Percentiles rank a stretch among this genome's conserved stretches.
phyloP scores from a whole-genome alignment of 371 early-diverging fungal genomes.

The Mortierella sp. region DNA sequence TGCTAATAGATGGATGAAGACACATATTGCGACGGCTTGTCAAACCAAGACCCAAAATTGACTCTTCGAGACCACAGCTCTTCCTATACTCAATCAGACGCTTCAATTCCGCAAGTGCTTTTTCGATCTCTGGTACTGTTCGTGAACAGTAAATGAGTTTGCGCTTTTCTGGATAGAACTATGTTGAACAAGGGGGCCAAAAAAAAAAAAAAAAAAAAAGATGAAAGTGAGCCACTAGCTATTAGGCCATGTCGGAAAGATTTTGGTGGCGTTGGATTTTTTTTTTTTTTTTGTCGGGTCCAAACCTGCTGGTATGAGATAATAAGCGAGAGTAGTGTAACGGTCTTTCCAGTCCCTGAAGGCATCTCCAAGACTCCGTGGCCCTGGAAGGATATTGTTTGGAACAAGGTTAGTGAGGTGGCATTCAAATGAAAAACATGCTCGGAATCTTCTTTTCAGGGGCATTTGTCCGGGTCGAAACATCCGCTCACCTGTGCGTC shows the following conservation, averaged over 20 bases:
- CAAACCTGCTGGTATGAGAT: constrained; percentile 95
- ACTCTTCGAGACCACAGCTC: constrained; percentile 72
- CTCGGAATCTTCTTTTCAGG: not conserved
- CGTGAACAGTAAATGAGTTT: constrained; percentile 99
- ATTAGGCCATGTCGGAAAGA: not conserved
- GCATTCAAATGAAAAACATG: not conserved
- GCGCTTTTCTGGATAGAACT: constrained; percentile 88
- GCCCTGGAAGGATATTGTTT: constrained; percentile 64
- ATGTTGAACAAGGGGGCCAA: not conserved
- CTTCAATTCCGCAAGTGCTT: constrained; percentile 97
- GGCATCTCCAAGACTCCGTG: constrained; percentile 99
- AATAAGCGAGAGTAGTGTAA: constrained; percentile 95
- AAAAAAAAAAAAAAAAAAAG: not conserved
- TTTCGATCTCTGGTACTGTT: constrained; percentile 99
- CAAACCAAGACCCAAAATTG: constrained; percentile 96
- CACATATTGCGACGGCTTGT: constrained; percentile 97
- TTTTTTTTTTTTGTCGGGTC: constrained; percentile 1
- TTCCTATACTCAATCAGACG: constrained; percentile 89
- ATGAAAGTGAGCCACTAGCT: not conserved
- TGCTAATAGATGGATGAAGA: constrained; percentile 87
- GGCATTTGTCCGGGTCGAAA: too few species aligned
- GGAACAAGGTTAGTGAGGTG: constrained; percentile 14
- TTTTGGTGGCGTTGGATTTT: constrained; percentile 48
- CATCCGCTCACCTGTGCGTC: constrained; percentile 80
- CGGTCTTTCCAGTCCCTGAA: constrained; percentile 99